phyloP scores from a whole-genome alignment of 164 flowering plant genomes.

The Paratinospora sagittata region DNA sequence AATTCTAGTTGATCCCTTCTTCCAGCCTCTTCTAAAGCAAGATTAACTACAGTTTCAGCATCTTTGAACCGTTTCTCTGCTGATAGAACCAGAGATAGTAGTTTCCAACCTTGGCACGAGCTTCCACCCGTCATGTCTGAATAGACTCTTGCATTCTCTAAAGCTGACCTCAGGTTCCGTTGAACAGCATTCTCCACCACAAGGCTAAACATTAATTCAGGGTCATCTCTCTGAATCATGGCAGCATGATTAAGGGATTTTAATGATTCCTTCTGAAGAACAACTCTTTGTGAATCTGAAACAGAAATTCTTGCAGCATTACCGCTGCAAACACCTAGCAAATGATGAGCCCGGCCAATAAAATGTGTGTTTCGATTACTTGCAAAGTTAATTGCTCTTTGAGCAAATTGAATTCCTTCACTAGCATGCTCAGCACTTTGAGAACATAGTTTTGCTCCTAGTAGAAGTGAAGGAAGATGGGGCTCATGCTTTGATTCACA shows the following conservation, averaged over 20 bases:
- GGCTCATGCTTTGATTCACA: slow-evolving; percentile 50
- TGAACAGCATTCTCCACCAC: slow-evolving; percentile 75
- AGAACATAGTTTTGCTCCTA: slow-evolving; percentile 77
- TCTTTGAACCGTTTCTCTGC: slow-evolving; percentile 70
- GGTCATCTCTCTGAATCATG: slow-evolving; percentile 38
- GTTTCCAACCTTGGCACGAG: slow-evolving; percentile 65
- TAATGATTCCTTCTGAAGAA: slow-evolving; percentile 49
- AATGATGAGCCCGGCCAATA: slow-evolving; percentile 43
- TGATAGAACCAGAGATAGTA: slow-evolving; percentile 62
- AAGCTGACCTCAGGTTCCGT: slow-evolving; percentile 63
- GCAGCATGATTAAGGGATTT: slow-evolving; percentile 45
- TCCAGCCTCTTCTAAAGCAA: slow-evolving; percentile 76
- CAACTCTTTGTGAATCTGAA: slow-evolving; percentile 50
- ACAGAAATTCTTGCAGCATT: slow-evolving; percentile 54
- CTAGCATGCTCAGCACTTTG: slow-evolving; percentile 44
- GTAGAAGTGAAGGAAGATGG: slow-evolving; percentile 54
- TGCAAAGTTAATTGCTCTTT: slow-evolving; percentile 33
- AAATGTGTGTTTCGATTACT: slow-evolving; percentile 37
- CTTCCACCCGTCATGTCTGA: slow-evolving; percentile 49
- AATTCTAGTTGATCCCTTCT: slow-evolving; percentile 54
- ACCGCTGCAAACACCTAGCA: slow-evolving; percentile 83
- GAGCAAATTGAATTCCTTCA: slow-evolving; percentile 64
- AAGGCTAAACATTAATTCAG: slow-evolving; percentile 49
- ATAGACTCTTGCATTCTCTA: slow-evolving; percentile 45
- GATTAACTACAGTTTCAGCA: slow-evolving; percentile 72